Conservation (phyloP, 768 basidiomycete species). For the Mycena pura region DNA sequence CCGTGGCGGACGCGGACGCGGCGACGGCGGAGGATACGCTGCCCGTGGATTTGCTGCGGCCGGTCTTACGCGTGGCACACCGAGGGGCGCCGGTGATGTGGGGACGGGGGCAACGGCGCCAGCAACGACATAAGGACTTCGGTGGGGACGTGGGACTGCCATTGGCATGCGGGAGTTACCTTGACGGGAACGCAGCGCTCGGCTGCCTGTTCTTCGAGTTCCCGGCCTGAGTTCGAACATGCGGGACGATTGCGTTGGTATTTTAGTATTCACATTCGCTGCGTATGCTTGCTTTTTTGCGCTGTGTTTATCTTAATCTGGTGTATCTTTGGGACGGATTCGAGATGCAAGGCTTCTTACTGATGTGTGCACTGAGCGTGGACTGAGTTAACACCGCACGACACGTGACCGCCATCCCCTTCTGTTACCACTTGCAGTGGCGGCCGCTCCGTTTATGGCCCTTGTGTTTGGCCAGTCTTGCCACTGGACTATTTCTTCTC, state of each 20-base stretch:
- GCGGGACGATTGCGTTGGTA: conserved; percentile 7
- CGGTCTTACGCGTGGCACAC: conserved; percentile 58
- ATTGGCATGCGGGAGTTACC: no score
- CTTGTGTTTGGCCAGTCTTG: not conserved
- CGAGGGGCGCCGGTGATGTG: conserved; percentile 14
- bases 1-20: conserved; percentile 52
- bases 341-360: no score
- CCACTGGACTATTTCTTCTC: not conserved
- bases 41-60: conserved; percentile 72
- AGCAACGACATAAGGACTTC: no score
- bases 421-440: no score
- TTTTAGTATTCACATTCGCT: conserved; percentile 5
- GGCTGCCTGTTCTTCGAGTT: conserved; percentile 1
- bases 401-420: no score
- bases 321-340: conserved; percentile 11
- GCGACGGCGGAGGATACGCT: conserved; percentile 62
- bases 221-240: not conserved
- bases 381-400: no score
- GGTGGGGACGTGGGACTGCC: no score
- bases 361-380: no score
- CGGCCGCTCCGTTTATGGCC: conserved; percentile 15
- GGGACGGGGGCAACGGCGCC: not conserved
- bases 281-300: conserved; percentile 10
- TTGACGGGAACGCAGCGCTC: not conserved
- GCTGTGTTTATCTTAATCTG: conserved; percentile 20